phyloP scores from a whole-genome alignment of 345 rosid species.

The Citrus hindsii region DNA sequence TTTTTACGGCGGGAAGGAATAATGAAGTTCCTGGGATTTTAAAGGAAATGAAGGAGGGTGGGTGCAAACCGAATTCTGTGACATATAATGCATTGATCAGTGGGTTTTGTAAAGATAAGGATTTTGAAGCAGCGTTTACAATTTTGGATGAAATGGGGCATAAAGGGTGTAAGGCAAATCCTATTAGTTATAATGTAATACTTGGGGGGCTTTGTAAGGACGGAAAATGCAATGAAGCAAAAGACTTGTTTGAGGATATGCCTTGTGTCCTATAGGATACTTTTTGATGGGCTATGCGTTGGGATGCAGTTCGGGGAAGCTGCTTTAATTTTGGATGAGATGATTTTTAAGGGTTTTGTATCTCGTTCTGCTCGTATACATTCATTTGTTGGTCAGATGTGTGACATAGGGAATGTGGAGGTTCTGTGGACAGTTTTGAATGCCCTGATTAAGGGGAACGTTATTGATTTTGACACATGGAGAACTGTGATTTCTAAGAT shows the following conservation, averaged over 20 bases:
- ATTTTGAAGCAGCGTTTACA: conserved; percentile 48
- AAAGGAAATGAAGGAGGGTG: conserved; percentile 58
- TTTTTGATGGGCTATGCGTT: conserved; percentile 63
- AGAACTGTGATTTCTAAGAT: conserved; percentile 27
- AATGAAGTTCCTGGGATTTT: conserved; percentile 43
- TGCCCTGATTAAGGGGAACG: conserved; percentile 39
- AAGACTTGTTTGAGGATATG: conserved; percentile 75
- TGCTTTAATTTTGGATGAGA: conserved; percentile 62
- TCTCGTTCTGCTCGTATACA: conserved; percentile 40
- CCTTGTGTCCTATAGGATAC: conserved; percentile 71
- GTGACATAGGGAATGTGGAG: conserved; percentile 33
- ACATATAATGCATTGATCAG: conserved; percentile 65
- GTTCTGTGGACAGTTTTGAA: conserved; percentile 37
- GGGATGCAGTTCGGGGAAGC: conserved; percentile 54
- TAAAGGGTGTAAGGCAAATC: conserved; percentile 58
- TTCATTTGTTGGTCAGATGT: conserved; percentile 40
- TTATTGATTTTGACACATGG: conserved; percentile 40
- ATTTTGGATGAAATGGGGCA: conserved; percentile 56
- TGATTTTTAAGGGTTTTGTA: conserved; percentile 67
- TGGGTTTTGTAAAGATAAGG: conserved; percentile 45
- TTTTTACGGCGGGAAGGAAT: conserved; percentile 48
- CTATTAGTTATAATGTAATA: conserved; percentile 61
- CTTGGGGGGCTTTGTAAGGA: conserved; percentile 52
- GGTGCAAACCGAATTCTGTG: conserved; percentile 40
- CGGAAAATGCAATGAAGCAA: conserved; percentile 55